These are phyloP conservation scores for Lodderomyces beijingensis DNA, from an alignment of 1,139 yeast genomes.

Conservation along the genomic window DNA sequence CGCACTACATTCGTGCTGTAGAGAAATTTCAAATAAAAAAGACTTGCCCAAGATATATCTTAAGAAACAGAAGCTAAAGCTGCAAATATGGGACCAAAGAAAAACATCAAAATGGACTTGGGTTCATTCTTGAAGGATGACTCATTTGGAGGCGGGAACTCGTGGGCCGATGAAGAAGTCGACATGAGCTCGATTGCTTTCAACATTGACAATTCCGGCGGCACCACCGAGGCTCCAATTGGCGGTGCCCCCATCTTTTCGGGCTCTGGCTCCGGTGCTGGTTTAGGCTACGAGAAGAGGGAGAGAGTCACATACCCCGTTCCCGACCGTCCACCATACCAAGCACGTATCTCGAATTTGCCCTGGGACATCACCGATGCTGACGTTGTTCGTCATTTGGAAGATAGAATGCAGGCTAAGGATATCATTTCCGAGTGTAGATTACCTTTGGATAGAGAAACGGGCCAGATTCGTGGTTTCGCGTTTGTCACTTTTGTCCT, in stretches of 20 bases:
- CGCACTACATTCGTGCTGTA: no score
- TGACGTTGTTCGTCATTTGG: slow-evolving; percentile 62
- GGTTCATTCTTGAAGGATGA: slow-evolving; percentile 50
- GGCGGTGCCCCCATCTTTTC: slow-evolving; percentile 4
- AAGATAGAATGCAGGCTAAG: slow-evolving; percentile 49
- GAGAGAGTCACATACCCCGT: slow-evolving; percentile 72
- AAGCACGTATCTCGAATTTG: slow-evolving; percentile 81
- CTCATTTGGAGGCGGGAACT: slow-evolving; percentile 42
- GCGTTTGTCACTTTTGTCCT: slow-evolving; percentile 80
- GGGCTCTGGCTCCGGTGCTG: slow-evolving; percentile 7
- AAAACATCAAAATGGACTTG: slow-evolving; percentile 46
- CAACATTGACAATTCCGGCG: slow-evolving; percentile 21
- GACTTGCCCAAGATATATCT: no score
- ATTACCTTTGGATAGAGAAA: slow-evolving; percentile 64
- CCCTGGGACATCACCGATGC: slow-evolving; percentile 79
- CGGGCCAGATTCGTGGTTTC: slow-evolving; percentile 71
- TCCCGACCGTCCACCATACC: slow-evolving; percentile 89
- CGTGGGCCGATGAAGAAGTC: slow-evolving; percentile 61
- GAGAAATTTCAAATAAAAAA: no score
- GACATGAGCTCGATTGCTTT: slow-evolving; percentile 54
- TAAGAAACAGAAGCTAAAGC: neutral
- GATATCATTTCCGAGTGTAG: slow-evolving; percentile 55
- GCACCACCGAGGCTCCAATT: slow-evolving; percentile 25
- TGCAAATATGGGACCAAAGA: slow-evolving; percentile 35
- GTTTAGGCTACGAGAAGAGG: slow-evolving; percentile 14